Evolutionary conservation across 2,329 filamentous ascomycete genomes (phyloP), one percentile per base, ranked within the genome.

Genomic region (Trichophyton verrucosum): DNA sequence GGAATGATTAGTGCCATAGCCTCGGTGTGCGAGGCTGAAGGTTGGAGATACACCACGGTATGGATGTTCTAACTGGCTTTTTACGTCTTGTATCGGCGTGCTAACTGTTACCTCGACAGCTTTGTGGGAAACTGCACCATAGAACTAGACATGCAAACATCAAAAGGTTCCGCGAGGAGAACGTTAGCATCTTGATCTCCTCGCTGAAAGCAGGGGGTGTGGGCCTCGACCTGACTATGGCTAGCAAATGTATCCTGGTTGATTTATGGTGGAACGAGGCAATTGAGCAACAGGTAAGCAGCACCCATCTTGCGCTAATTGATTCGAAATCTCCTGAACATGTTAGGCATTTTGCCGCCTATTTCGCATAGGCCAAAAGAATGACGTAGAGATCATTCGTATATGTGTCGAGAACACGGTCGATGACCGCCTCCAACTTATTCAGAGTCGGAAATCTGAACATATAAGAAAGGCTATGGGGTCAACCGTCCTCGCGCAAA

Each of bases 261-360:
- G 82, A 85, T 36, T 71, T 76, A 0, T 85, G 81, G 81, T 89
- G 83, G 82, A 88, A 89, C 61, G 71, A 71, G 1, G 75, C 78
- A 0, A 70, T 77, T 0, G 85, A 89, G 65, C 74, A 83, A n/a
- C 87, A 89, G 66, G 85, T 68, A 65, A 30, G 60, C 7, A 17
- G 17, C 27, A 8, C 82, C 0, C 11, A 79, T 79, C 44, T 74
- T 8, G 24, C 17, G 33, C 40, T 17, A 9, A 8, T 59, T 24
- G 15, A 27, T 27, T 59, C 47, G 1, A 66, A 65, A 33, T 61
- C 61, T 33, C 13, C 44, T 33, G 59, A 58, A 63, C 64, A 47
- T 20, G 9, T 56, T 70, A 70, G 69, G 78, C 78, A 0, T 82
- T 82, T 67, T 80, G 77, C 1, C 80, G 87, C 0, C 81, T 89